A percentile compares a stretch with the other conserved stretches of the same genome.
Conservation (phyloP, 2,329 filamentous ascomycete genomes). For the Corynespora cassiicola region DNA sequence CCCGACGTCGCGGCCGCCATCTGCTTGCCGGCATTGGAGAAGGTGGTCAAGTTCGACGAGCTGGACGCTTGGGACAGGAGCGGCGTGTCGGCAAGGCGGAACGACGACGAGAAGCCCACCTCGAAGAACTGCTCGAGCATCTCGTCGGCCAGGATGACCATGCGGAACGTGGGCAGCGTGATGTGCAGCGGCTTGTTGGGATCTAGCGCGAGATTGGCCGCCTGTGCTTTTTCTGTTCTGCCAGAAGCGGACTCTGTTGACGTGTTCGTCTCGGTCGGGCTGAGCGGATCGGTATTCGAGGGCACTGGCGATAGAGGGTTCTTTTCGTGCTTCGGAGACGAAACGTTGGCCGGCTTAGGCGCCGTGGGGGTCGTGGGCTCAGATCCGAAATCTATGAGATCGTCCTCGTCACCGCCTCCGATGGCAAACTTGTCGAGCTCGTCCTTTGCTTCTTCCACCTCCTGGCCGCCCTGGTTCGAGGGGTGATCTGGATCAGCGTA, state of each 20-base stretch:
- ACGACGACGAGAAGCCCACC: slow-evolving; percentile 89
- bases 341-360: slow-evolving; percentile 41
- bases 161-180: slow-evolving; percentile 95
- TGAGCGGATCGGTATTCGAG: slow-evolving; percentile 33
- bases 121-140: slow-evolving; percentile 97
- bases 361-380: slow-evolving; percentile 36
- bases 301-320: slow-evolving; percentile 16
- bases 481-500: slow-evolving; percentile 90
- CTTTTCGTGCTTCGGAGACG: slow-evolving; percentile 24
- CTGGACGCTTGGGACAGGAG: slow-evolving; percentile 57
- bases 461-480: slow-evolving; percentile 59
- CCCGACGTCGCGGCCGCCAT: slow-evolving; percentile 48
- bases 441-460: slow-evolving; percentile 32
- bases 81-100: slow-evolving; percentile 78
- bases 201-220: slow-evolving; percentile 89
- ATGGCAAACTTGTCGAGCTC: slow-evolving; percentile 71
- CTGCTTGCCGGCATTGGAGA: slow-evolving; percentile 69
- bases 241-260: slow-evolving; percentile 31
- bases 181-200: slow-evolving; percentile 93
- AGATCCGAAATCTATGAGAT: slow-evolving; percentile 65
- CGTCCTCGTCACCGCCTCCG: slow-evolving; percentile 71
- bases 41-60: slow-evolving; percentile 81
- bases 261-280: slow-evolving; percentile 28
- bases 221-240: slow-evolving; percentile 65
- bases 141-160: slow-evolving; percentile 97